A percentile compares a stretch with the other conserved stretches of the same genome.
These are phyloP conservation scores for Nelumbo lutea DNA, from an alignment of 164 flowering plant species.

Conservation along the genomic window DNA sequence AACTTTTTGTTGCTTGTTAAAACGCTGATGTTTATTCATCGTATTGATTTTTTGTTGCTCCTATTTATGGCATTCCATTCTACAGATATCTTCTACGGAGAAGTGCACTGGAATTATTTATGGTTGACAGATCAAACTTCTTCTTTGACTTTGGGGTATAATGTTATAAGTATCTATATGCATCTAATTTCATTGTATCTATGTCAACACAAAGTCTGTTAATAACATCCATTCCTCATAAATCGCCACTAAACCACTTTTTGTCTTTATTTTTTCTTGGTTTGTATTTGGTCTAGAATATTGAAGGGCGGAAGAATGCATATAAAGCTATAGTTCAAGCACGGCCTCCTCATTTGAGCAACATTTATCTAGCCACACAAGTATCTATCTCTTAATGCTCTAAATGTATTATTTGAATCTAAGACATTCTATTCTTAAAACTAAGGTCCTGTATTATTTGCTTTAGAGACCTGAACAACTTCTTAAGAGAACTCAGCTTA, in stretches of 20 bases:
- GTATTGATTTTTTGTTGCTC: conserved; percentile 1
- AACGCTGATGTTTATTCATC: neutral
- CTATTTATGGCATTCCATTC: conserved; percentile 1
- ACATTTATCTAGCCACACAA: conserved; percentile 95
- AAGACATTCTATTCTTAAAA: neutral
- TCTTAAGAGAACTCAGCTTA: conserved; percentile 89
- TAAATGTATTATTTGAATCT: conserved; percentile 1
- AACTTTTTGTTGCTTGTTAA: neutral
- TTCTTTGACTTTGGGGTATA: conserved; percentile 98
- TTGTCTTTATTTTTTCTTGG: neutral
- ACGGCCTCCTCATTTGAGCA: conserved; percentile 88
- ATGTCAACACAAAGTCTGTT: neutral
- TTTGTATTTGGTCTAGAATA: conserved; percentile 40
- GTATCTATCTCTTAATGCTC: conserved; percentile 27
- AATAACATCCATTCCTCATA: neutral
- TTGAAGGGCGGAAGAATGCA: conserved; percentile 83
- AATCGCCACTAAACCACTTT: no score
- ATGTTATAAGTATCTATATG: neutral
- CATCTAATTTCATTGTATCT: neutral
- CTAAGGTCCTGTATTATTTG: neutral
- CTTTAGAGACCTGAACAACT: conserved; percentile 94
- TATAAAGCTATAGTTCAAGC: conserved; percentile 92
- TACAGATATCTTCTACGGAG: conserved; percentile 90
- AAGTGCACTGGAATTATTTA: conserved; percentile 94
- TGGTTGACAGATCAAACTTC: conserved; percentile 95